Evolutionary conservation across 192 early-diverging fungal genomes (phyloP), one percentile per base, ranked within the genome.

Genomic region (Coemansia sp.): DNA sequence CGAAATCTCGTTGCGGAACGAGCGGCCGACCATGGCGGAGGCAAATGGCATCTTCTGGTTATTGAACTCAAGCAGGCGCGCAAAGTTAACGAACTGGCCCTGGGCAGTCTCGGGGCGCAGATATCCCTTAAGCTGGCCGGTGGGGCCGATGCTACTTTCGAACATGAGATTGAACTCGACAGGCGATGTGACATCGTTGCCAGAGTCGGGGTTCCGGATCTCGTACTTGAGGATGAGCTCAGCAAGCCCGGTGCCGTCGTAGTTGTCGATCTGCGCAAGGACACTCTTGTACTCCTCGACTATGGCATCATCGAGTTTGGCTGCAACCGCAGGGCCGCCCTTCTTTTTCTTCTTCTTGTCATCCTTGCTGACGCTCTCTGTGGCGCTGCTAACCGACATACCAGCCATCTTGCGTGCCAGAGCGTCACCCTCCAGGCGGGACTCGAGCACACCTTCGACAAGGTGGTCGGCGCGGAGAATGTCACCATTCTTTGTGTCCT

Each of bases 161-260:
- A 99, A 99, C 96, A 99, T 99, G 59, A 99, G 88, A 87, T 99
- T 99, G 90, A 99, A 99, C 64, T 91, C 87, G 23, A 89, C 89
- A 26, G 96, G 95, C 40, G 89, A 85, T 7, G 94, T 90, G 21
- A 99, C 84, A 52, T 90, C 87, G 82, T 97, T 97, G 70, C 92
- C 92, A 39, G 93, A 93, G 63, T 94, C 91, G 21, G 96, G 94
- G 23, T 93, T 91, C 42, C 91, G 88, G 70, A 99, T 95, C 63
- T 93, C 88, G 59, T 89, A 85, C 37, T 86, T 86, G 59, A 82
- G 73, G 71, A 99, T 96, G 35, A 99, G 84, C 65, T 91, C 89
- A 61, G 81, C 88, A 63, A 99, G 86, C 39, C 88, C 93, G 5
- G 88, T 80, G 57, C 96, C 95, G 75, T 84, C 81, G 74, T 92